Percentiles rank a stretch among this genome's conserved stretches.
Evolutionary conservation across 257 asterid species (phyloP).

Genomic region (Solanum piurae): DNA sequence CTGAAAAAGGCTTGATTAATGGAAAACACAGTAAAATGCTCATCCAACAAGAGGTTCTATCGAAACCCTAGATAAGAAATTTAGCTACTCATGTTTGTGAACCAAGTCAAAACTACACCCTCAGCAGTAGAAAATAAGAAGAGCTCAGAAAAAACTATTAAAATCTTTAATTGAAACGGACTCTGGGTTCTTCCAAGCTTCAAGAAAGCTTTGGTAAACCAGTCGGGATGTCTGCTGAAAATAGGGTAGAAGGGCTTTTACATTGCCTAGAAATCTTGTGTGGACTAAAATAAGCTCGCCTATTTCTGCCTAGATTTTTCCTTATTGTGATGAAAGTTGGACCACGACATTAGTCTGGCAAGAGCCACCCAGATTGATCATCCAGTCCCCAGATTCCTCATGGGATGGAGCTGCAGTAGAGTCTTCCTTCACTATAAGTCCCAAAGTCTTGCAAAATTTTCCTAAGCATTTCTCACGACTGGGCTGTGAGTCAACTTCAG

Average conservation of each 20-base stretch:
- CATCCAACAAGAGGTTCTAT: not conserved
- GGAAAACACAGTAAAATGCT: not conserved
- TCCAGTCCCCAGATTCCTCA: not conserved
- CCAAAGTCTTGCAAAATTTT: not conserved
- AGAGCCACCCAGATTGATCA: not conserved
- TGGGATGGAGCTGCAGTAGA: not conserved
- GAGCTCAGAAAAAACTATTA: not conserved
- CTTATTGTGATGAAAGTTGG: not conserved
- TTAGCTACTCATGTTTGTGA: not conserved
- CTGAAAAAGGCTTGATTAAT: not conserved
- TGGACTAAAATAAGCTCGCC: not conserved
- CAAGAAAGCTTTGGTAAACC: not conserved
- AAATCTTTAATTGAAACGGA: not conserved
- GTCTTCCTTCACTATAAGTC: not conserved
- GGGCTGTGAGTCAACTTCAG: not conserved
- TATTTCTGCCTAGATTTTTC: not conserved
- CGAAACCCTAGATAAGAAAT: not conserved
- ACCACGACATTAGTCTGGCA: not conserved
- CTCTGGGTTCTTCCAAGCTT: not conserved
- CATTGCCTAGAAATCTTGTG: not conserved
- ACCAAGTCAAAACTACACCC: not conserved
- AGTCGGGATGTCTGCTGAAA: not conserved
- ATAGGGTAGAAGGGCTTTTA: not conserved
- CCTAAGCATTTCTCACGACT: not conserved
- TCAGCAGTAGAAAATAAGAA: not conserved